Evolutionary conservation across 2,329 filamentous ascomycete genomes (phyloP), one percentile per base, ranked within the genome.

Genomic region (Rhinocladiella mackenziei): DNA sequence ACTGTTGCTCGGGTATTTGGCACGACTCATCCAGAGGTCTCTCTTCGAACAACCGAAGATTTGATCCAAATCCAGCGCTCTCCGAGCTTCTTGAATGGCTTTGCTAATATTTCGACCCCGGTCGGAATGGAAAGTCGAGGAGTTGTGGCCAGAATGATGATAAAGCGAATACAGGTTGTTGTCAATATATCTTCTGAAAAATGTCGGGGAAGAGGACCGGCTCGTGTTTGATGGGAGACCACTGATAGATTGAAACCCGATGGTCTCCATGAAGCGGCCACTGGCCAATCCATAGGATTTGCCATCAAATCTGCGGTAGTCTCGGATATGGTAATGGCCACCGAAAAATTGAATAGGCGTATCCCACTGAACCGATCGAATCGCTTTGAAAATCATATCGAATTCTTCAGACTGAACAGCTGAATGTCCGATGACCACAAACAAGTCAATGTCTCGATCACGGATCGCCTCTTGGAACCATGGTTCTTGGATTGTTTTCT

Each of bases 251-350:
- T 92, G 81, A 76, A 92, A 97, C 2, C 91, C 91, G 37, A 97
- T 83, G 0, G 91, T 96, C 69, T 97, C 91, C 72, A 96, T 84
- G 64, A 96, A 97, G 1, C 91, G 78, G 3, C 91, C 91, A 56
- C 86, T 92, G 29, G 89, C 89, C 4, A 97, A 71, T 1, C 83
- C 89, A 51, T 85, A 82, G 0, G 89, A 80, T 41, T 80, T 82
- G 28, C 77, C 76, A 63, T 96, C 91, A 58, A 87, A 96, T 48
- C 76, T 79, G 29, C 78, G 78, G 56, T 87, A 86, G 61, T 96
- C 89, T 6, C 91, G 81, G 34, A 96, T 87, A 61, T 97, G 91
- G 1, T 81, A 81, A 60, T 97, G 91, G 0, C 91, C 91, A 6
- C 87, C 91, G 50, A 97, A 92, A 66, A 96, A 89, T 48, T 86